Conservation (phyloP, 2,329 filamentous ascomycete genomes). For the Hypoxylon sp. region DNA sequence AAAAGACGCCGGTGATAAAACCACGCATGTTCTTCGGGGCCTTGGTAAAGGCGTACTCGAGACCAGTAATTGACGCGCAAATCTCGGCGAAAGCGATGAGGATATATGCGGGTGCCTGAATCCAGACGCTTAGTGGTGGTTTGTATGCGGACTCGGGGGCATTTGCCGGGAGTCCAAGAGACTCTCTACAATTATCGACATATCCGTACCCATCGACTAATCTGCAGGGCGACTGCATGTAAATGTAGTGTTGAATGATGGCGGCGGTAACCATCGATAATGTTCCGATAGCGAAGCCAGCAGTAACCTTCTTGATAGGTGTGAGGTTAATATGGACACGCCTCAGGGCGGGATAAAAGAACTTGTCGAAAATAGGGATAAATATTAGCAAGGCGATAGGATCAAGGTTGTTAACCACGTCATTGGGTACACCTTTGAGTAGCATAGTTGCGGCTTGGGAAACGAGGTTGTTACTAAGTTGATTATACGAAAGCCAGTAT, state of each 20-base stretch:
- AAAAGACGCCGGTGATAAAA: constrained; percentile 76
- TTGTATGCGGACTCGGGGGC: constrained; percentile 49
- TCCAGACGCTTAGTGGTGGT: constrained; percentile 73
- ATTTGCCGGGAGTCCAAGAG: constrained; percentile 27
- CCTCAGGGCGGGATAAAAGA: constrained; percentile 78
- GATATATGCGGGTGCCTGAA: constrained; percentile 66
- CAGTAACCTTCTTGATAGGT: constrained; percentile 81
- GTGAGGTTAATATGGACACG: constrained; percentile 76
- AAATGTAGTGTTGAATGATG: constrained; percentile 74
- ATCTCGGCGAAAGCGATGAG: constrained; percentile 66
- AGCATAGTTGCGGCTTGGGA: constrained; percentile 77
- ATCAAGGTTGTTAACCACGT: constrained; percentile 82
- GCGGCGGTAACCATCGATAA: constrained; percentile 72
- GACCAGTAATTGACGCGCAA: constrained; percentile 67
- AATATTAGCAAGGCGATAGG: constrained; percentile 82
- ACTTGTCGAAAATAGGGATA: constrained; percentile 78
- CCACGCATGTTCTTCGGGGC: constrained; percentile 83
- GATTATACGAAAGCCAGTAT: constrained; percentile 72
- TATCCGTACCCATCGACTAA: constrained; percentile 67
- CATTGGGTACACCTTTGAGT: constrained; percentile 81
- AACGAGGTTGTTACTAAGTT: constrained; percentile 72
- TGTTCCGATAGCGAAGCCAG: constrained; percentile 76
- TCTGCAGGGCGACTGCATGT: constrained; percentile 74
- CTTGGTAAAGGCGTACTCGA: constrained; percentile 84
- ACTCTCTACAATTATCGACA: constrained; percentile 55